Percentiles rank a stretch among this genome's conserved stretches.
Evolutionary conservation across 371 early-diverging fungal species (phyloP).

Genomic region (Rhizopus microsporus): DNA sequence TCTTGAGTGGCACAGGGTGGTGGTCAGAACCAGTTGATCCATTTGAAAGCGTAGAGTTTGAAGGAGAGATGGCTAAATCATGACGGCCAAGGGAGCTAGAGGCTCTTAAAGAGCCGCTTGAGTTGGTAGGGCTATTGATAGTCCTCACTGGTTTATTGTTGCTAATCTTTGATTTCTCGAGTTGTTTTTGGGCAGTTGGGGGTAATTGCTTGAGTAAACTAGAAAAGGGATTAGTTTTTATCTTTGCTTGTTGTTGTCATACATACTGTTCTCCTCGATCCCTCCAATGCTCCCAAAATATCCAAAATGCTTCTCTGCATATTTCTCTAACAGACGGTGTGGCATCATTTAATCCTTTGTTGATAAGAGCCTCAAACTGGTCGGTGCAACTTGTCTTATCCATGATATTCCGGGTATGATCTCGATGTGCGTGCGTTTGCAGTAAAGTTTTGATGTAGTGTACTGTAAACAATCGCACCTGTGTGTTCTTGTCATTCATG

Average conservation of each 20-base stretch:
- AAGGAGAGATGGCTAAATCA: slow-evolving; percentile 30
- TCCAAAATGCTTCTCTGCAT: slow-evolving; percentile 49
- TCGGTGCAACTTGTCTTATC: slow-evolving; percentile 40
- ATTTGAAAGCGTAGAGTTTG: slow-evolving; percentile 34
- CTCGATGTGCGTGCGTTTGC: slow-evolving; percentile 42
- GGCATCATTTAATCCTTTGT: slow-evolving; percentile 46
- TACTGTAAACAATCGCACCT: slow-evolving; percentile 41
- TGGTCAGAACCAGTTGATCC: slow-evolving; percentile 16
- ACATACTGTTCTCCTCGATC: slow-evolving; percentile 46
- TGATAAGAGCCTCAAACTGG: slow-evolving; percentile 34
- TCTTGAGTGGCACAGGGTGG: slow-evolving; percentile 4
- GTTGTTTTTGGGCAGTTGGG: slow-evolving; percentile 30
- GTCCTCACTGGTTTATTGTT: slow-evolving; percentile 6
- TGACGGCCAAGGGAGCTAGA: slow-evolving; percentile 38
- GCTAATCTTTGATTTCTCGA: slow-evolving; percentile 33
- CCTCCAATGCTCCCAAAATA: slow-evolving; percentile 45
- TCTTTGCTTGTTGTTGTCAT: not conserved
- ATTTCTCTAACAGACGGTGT: slow-evolving; percentile 45
- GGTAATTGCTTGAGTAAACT: slow-evolving; percentile 32
- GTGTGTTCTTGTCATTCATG: slow-evolving; percentile 50
- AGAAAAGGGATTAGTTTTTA: not conserved
- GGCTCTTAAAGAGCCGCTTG: slow-evolving; percentile 32
- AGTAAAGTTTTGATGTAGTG: slow-evolving; percentile 36
- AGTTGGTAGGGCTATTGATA: slow-evolving; percentile 33
- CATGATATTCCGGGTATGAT: slow-evolving; percentile 34